Evolutionary conservation across 2,329 filamentous ascomycete species (phyloP).

Genomic region (Kalmusia sp.): DNA sequence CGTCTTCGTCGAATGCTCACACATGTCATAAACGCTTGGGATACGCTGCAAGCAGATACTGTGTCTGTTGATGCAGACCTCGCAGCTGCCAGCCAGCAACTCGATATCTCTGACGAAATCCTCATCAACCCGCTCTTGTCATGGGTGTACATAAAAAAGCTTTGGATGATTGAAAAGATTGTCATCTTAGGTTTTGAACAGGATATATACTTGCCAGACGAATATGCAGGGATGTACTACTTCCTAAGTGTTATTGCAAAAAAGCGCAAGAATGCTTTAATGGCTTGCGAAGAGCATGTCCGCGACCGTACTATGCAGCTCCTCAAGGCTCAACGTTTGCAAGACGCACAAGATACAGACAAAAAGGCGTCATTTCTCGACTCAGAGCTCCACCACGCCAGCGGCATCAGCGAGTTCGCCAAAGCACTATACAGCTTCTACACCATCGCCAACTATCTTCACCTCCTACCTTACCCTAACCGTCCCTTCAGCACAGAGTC

Average conservation of each 20-base stretch:
- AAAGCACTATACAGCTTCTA: constrained; percentile 63
- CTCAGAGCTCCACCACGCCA: constrained; percentile 34
- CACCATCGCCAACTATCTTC: constrained; percentile 67
- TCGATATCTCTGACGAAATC: constrained; percentile 51
- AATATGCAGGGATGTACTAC: constrained; percentile 90
- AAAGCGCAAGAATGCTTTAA: constrained; percentile 29
- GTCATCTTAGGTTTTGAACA: constrained; percentile 94
- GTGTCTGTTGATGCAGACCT: constrained; percentile 59
- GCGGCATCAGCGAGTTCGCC: constrained; percentile 35
- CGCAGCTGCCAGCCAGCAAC: constrained; percentile 42
- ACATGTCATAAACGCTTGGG: constrained; percentile 83
- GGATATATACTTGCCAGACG: constrained; percentile 84
- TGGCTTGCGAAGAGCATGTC: constrained; percentile 25
- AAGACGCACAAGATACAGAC: constrained; percentile 21
- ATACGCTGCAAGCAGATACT: constrained; percentile 76
- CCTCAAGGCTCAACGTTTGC: not conserved
- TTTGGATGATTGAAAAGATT: constrained; percentile 85
- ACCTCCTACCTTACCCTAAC: constrained; percentile 57
- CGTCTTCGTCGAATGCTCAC: constrained; percentile 88
- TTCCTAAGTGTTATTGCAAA: constrained; percentile 40
- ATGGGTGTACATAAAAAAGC: constrained; percentile 90
- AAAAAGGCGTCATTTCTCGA: constrained; percentile 23
- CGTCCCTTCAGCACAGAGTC: constrained; percentile 72
- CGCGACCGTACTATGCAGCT: constrained; percentile 8
- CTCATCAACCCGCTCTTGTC: constrained; percentile 78